phyloP scores from a whole-genome alignment of 805 yeast genomes.

The Barnettozyma vustinii region DNA sequence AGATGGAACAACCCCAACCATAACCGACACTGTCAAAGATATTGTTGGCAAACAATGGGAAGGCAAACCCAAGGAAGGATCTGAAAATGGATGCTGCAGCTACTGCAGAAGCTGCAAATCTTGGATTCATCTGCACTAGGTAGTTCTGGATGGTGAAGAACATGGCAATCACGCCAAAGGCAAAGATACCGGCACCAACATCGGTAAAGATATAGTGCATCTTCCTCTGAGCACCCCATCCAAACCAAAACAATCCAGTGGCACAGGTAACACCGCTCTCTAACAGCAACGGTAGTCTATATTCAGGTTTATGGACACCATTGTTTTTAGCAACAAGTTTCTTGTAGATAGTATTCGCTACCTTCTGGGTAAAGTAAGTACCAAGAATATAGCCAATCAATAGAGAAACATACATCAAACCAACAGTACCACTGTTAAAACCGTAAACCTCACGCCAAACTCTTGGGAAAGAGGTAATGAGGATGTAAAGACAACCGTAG shows the following conservation, averaged over 20 bases:
- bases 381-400: constrained; percentile 52
- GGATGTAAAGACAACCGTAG: constrained; percentile 61
- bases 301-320: constrained; percentile 60
- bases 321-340: constrained; percentile 35
- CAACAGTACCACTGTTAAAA: constrained; percentile 42
- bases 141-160: constrained; percentile 66
- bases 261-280: constrained; percentile 49
- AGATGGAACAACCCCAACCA: constrained; percentile 68
- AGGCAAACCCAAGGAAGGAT: constrained; percentile 60
- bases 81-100: constrained; percentile 67
- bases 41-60: constrained; percentile 58
- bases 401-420: constrained; percentile 54
- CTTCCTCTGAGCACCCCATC: constrained; percentile 59
- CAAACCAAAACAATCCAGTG: constrained; percentile 61
- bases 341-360: constrained; percentile 37
- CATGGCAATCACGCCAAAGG: constrained; percentile 54
- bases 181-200: constrained; percentile 56
- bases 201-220: constrained; percentile 60
- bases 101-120: constrained; percentile 62
- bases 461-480: constrained; percentile 55
- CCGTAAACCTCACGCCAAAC: constrained; percentile 44
- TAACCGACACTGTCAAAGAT: constrained; percentile 55
- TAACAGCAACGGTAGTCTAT: constrained; percentile 47
- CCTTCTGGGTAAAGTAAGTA: constrained; percentile 40
- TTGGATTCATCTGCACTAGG: constrained; percentile 64